Evolutionary conservation across 2,329 filamentous ascomycete species (phyloP), one percentile per base, ranked within the genome.

Genomic region (Emericellopsis atlantica): DNA sequence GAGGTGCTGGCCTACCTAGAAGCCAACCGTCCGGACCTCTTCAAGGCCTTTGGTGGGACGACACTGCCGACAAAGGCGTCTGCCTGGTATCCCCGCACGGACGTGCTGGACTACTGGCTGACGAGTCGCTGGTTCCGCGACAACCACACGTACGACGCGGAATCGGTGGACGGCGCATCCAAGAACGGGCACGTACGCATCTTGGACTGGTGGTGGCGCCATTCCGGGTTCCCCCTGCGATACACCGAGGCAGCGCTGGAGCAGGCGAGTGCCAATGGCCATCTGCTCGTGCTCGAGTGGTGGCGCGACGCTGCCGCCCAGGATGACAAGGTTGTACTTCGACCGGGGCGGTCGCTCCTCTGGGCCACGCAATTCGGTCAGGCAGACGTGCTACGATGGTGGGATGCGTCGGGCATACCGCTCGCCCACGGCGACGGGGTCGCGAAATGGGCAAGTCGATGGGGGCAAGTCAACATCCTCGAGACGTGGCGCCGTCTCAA

Each of bases 31-130:
- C 72, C 71, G 5, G 69, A 93, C 44, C 75, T 95, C 4, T 92
- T 93, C 63, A 88, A 83, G 72, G 79, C 81, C 3, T 92, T 89
- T 24, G 89, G 89, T 54, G 84, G 85, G 36, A 84, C 84, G 35
- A 81, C 88, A 36, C 72, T 95, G 3, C 87, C 89, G 0, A 89
- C 86, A 49, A 92, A 92, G 55, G 88, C 88, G 0, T 94, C 87
- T 2, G 80, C 81, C 2, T 84, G 89, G 46, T 95, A 92, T 55
- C 86, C 85, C 37, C 81, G 85, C 40, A 79, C 78, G 1, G 84
- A 88, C 44, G 84, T 96, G 26, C 67, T 96, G 8, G 84, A 92
- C 47, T 95, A 89, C 76, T 96, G 90, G 90, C 79, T 80, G 39
- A 83, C 82, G 26, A 89, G 84, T 12, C 78, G 81, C 0, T 85